A percentile compares a stretch with the other conserved stretches of the same genome.
Conservation (phyloP, 805 yeast species). For the Maudiozyma serrabonitensis region DNA sequence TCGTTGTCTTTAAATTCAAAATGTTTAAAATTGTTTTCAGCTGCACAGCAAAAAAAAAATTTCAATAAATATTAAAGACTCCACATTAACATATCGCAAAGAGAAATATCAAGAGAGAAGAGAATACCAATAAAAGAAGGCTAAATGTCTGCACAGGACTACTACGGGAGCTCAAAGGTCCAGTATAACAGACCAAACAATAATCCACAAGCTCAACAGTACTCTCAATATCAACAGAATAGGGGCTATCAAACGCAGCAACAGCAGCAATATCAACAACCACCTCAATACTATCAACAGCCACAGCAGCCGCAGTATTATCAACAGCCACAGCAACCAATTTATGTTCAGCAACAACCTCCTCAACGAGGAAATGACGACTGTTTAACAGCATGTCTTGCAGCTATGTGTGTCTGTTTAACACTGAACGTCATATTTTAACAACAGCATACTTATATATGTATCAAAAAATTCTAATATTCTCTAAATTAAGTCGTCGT, state of each 20-base stretch:
- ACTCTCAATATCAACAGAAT: not conserved
- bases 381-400: slow-evolving; percentile 45
- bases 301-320: slow-evolving; percentile 37
- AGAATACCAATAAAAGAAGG: not conserved
- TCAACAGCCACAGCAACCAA: slow-evolving; percentile 40
- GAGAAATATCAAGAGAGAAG: not conserved
- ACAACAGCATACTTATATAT: not conserved
- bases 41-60: too few relatives aligned
- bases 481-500: not conserved
- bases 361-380: slow-evolving; percentile 30
- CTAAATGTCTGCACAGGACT: slow-evolving; percentile 23
- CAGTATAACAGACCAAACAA: slow-evolving; percentile 1
- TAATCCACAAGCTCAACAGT: slow-evolving; percentile 2
- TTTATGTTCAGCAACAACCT: slow-evolving; percentile 43
- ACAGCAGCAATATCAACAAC: slow-evolving; percentile 29
- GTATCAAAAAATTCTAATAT: not conserved
- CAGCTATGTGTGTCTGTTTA: slow-evolving; percentile 47
- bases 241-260: slow-evolving; percentile 20
- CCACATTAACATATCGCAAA: not conserved
- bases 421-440: slow-evolving; percentile 43
- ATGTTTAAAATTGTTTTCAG: too few relatives aligned
- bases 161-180: slow-evolving; percentile 12
- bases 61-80: not conserved
- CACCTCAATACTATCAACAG: slow-evolving; percentile 34
- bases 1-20: too few relatives aligned